Conservation (phyloP, 2,329 filamentous ascomycete species). For the Monilinia vaccinii-corymbosi region DNA sequence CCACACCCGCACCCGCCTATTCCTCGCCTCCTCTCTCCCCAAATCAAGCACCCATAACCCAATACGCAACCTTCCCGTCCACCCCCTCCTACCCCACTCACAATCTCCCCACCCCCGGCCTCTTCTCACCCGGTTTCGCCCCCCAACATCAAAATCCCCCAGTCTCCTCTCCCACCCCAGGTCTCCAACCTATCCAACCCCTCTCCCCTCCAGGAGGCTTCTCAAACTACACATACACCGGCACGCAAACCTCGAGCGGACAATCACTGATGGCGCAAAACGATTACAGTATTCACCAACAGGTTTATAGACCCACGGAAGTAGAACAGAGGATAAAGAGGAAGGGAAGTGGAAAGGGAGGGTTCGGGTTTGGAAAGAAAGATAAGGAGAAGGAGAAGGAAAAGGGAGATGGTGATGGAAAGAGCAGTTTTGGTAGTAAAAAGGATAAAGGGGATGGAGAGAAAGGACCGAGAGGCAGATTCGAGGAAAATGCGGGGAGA, state of each 20-base stretch:
- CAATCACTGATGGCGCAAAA: constrained; percentile 28
- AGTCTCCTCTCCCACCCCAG: not conserved
- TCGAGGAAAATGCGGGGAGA: constrained; percentile 57
- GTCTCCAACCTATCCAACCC: constrained; percentile 8
- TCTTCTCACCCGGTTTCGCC: constrained; percentile 16
- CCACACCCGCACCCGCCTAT: constrained; percentile 11
- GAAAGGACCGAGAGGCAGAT: constrained; percentile 40
- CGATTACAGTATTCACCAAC: constrained; percentile 56
- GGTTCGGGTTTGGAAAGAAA: not conserved
- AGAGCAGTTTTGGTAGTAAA: too few relatives aligned
- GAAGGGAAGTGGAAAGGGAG: constrained; percentile 16
- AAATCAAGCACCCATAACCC: constrained; percentile 29
- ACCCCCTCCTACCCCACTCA: constrained; percentile 35
- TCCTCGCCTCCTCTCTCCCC: constrained; percentile 6
- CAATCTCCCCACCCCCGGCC: constrained; percentile 30
- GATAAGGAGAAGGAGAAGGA: not conserved
- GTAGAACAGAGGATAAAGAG: constrained; percentile 41
- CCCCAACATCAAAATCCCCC: constrained; percentile 8
- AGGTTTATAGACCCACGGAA: constrained; percentile 61
- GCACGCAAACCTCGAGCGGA: constrained; percentile 15
- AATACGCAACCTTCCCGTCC: constrained; percentile 37
- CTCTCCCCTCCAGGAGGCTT: constrained; percentile 45
- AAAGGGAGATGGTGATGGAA: constrained; percentile 6
- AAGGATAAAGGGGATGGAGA: constrained; percentile 23
- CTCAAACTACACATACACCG: constrained; percentile 42